Evolutionary conservation across 257 asterid species (phyloP), one percentile per base, ranked within the genome.

Genomic region (Nicotiana knightiana): DNA sequence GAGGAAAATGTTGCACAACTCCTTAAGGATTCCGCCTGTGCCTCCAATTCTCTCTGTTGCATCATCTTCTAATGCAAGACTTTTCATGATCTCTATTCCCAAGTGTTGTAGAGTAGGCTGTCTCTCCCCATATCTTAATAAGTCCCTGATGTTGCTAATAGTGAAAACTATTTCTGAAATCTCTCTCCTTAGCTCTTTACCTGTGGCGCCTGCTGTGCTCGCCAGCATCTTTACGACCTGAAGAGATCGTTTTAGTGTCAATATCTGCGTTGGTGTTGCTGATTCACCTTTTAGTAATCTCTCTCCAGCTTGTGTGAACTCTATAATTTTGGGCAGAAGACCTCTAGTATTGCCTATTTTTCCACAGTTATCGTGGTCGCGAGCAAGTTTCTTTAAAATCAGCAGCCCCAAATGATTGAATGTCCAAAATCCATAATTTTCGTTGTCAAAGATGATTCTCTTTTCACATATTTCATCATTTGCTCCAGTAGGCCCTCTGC

Each of bases 371-470:
- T 92, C 97, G 1, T 90, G 98, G 67, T 96, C 97, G 5, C 96
- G 93, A 4, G 98, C 99, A 9, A 96, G 92, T 65, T 94, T 94
- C 90, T 91, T 94, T 88, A 94, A 76, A 77, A 96, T 93, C 48
- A 88, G 92, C n/a, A 96, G 95, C 18, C 99, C 99, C 67, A 94
- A 66, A 16, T 94, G 97, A 61, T 96, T 96, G 67, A 96, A 93
- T 8, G 90, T 83, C 98, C 98, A 93, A 3, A 89, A 85, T 18
- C 95, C 87, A 21, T 91, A 89, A 33, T 81, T 82, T 58, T 86
- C 92, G 54, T 82, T 77, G 67, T 89, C 96, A 6, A 90, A 76
- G 35, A 88, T 65, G 33, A 87, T 84, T 37, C 85, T 89, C 81
- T 91, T 93, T 59, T 93, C 98, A 0, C 95, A 88, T 5, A 96